Base-by-base conservation (phyloP, 2,329 filamentous ascomycete species). In the Ophiosphaerella narmari region DNA sequence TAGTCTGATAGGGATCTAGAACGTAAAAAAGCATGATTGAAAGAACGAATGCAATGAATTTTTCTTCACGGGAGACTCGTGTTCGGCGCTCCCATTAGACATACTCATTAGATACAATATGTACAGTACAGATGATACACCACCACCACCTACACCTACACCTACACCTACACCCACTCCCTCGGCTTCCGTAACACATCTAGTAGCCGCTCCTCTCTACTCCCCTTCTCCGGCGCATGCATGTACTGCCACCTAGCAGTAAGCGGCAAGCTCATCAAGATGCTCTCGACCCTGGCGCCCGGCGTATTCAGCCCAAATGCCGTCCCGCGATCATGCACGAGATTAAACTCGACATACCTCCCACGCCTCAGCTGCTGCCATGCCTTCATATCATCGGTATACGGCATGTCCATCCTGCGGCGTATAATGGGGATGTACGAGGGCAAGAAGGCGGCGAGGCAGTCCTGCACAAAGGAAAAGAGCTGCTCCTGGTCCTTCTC, bases 281-380 rank as follows among this genome's bases (percentile, higher is more conserved):
- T 99, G 73, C 92, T 97, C 80, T 99, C 94, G 2, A 99, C 86
- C 54, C 94, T 83, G 5, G 92, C 89, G 36, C 91, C 91, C 0
- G 94, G 94, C 0, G 93, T 96, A 68, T 94, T 94, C 57, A 99
- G 78, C 1, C 94, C 94, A 74, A 99, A 48, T 7, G 89, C 87
- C 2, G 94, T 99, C 2, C 94, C 94, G 23, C 94, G 85, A 77
- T 99, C 94, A 75, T 99, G 92, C 48, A 99, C 91, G 33, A 99
- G 82, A 76, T 99, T 99, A 76, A 99, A 99, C 76, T 99, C 94
- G 56, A 99, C 94, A 72, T 99, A 99, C 66, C 91, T 83, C n/a
- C 94, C 94, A 59, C 94, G 81, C 42, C 94, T 84, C 55, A 99
- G 81, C 78, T 97, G 94, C 78, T 99, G 94, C 94, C 94, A 99